Evolutionary conservation across 306 rosid genomes (phyloP), one percentile per base, ranked within the genome.

Genomic region (Macrotyloma uniflorum): DNA sequence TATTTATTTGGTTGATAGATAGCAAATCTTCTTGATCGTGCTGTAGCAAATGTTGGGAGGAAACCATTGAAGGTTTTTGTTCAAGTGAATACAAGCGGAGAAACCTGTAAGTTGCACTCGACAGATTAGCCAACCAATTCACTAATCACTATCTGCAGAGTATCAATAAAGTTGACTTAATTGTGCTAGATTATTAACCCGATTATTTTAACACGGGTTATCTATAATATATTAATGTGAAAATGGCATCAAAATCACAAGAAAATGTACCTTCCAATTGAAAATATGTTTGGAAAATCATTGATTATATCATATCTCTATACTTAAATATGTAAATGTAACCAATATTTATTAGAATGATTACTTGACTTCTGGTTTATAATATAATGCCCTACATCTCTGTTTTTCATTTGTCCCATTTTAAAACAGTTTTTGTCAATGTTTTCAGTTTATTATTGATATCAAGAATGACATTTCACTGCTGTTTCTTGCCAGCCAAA

Each of bases 41-140:
- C 78, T 7, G 90, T 95, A 54, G 93, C 75, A 55, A 87, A 87
- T 82, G 75, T 89, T 67, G 98, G 93, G 76, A 91, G 97, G 79
- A 89, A 85, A 75, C 97, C 98, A 15, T 80, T 95, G 77, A 93
- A 90, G 85, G 93, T 95, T 67, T 82, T 91, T 75, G 87, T 93
- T 77, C 93, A 95, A 86, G 98, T 95, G 77, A 95, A 92, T 87
- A 95, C 99, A n/a, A 93, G 99, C 69, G 99, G 99, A 69, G 99
- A 95, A 88, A 84, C 81, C 70, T 85, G 99, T 95, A 85, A 80
- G 93, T 81, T 78, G 45, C 55, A 6, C 18, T 74, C 46, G 73
- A 64, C 24, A 20, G 40, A 67, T 67, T 74, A 65, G 19, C 61
- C 20, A 36, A 53, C 30, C 57, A 69, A 70, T 81, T 33, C 22